Percentiles rank a stretch among this genome's conserved stretches.
Conservation (phyloP, 176 grass and related monocot species). For the Urochloa ruziziensis region DNA sequence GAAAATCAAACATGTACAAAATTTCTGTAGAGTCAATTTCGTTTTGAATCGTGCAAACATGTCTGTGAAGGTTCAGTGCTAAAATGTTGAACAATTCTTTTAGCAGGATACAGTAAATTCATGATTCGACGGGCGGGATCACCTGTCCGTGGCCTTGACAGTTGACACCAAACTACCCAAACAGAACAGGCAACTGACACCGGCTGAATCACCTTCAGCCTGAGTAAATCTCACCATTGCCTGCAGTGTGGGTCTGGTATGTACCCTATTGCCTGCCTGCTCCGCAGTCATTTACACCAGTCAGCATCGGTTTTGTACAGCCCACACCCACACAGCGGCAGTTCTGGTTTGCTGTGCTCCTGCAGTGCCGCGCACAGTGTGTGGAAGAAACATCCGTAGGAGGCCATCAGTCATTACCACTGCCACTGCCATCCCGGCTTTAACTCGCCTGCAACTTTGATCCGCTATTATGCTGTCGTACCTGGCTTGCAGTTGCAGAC, state of each 20-base stretch:
- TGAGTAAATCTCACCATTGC: background rate
- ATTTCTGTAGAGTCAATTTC: too few species aligned
- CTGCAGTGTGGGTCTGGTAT: background rate
- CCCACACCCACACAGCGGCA: background rate
- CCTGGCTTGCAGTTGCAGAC: background rate
- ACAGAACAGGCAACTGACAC: background rate
- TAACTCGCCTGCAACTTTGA: slow-evolving; percentile 26
- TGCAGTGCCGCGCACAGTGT: background rate
- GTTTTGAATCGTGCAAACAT: too few species aligned
- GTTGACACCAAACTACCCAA: too few species aligned
- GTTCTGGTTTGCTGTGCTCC: background rate
- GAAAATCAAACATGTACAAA: too few species aligned
- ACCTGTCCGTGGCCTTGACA: too few species aligned
- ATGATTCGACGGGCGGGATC: too few species aligned
- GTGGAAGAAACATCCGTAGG: background rate
- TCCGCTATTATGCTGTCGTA: background rate
- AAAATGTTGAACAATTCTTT: too few species aligned
- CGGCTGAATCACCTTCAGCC: background rate
- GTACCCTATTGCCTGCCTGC: too few species aligned
- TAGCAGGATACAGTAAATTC: too few species aligned
- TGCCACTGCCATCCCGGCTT: background rate
- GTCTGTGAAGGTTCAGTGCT: too few species aligned
- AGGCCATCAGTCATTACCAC: background rate
- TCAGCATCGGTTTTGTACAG: background rate
- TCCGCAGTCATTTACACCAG: background rate